Evolutionary conservation across 805 yeast species (phyloP).

Genomic region (Clavispora santaluciae): DNA sequence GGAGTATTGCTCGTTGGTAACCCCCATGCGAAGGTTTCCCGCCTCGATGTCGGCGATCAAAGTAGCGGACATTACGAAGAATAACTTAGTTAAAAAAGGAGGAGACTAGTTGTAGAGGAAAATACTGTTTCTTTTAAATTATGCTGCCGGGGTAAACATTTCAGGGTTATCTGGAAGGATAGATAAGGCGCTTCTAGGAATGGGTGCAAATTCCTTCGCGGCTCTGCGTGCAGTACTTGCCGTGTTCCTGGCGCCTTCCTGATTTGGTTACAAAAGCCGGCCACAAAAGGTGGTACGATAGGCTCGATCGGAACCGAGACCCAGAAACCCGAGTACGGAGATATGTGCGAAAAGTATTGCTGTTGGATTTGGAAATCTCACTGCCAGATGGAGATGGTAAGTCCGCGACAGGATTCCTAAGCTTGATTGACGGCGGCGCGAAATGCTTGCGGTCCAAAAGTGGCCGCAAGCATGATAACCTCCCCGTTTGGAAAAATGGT

Average conservation of each 20-base stretch:
- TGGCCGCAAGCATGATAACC: no score
- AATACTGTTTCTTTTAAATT: not conserved
- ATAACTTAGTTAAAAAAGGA: not conserved
- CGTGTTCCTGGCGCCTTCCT: not conserved
- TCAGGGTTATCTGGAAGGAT: not conserved
- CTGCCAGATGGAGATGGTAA: no score
- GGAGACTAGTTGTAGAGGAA: not conserved
- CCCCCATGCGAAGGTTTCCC: conserved; percentile 34
- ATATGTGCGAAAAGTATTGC: no score
- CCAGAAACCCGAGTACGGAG: no score
- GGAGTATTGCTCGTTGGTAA: conserved; percentile 29
- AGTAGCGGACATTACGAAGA: conserved; percentile 25
- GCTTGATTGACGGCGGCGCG: no score
- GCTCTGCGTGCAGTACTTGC: not conserved
- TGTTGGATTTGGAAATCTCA: no score
- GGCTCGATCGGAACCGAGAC: no score
- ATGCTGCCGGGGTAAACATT: not conserved
- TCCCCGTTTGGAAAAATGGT: no score
- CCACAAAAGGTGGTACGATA: no score
- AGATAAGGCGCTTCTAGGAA: not conserved
- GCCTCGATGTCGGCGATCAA: conserved; percentile 27
- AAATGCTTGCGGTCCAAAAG: no score
- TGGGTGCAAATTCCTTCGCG: conserved; percentile 16
- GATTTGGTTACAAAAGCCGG: not conserved
- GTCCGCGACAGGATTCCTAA: no score